These are phyloP conservation scores for Begonia loranthoides DNA, from an alignment of 306 rosid species.

Conservation along the genomic window DNA sequence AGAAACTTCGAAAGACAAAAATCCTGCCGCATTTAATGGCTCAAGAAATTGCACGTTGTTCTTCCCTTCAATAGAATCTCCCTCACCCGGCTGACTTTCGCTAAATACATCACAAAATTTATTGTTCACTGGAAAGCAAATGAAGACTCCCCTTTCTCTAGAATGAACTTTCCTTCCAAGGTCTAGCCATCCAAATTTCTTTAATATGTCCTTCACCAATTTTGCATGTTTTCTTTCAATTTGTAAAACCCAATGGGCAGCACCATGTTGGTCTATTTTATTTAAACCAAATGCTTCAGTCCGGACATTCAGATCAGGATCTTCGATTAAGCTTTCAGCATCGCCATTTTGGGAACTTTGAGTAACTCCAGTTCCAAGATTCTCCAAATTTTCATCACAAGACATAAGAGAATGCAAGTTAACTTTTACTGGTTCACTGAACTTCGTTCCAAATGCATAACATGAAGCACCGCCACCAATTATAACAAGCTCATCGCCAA, in stretches of 20 bases:
- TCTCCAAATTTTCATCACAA: conserved; percentile 20
- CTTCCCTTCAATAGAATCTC: conserved; percentile 23
- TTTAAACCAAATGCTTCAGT: conserved; percentile 14
- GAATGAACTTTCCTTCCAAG: conserved; percentile 55
- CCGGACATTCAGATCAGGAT: conserved; percentile 17
- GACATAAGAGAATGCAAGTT: conserved; percentile 30
- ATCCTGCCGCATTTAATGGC: conserved; percentile 18
- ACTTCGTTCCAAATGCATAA: conserved; percentile 94
- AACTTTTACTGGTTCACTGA: conserved; percentile 75
- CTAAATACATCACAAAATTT: conserved; percentile 30
- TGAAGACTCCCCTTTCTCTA: conserved; percentile 42
- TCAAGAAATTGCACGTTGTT: conserved; percentile 20
- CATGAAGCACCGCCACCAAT: conserved; percentile 92
- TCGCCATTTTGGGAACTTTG: conserved; percentile 17
- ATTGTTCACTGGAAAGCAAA: conserved; percentile 55
- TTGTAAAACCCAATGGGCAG: conserved; percentile 42
- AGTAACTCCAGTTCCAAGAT: conserved; percentile 14
- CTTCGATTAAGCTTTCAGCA: conserved; percentile 19
- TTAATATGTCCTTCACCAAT: conserved; percentile 71
- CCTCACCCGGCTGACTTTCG: conserved; percentile 21
- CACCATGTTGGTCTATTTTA: conserved; percentile 18
- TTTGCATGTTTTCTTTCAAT: conserved; percentile 64
- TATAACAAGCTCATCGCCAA: conserved; percentile 62
- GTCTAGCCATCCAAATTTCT: conserved; percentile 89
- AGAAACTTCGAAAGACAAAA: conserved; percentile 22